Percentiles rank a stretch among this genome's conserved stretches.
phyloP scores from a whole-genome alignment of 768 basidiomycete genomes.

The Scleroderma citrinum region DNA sequence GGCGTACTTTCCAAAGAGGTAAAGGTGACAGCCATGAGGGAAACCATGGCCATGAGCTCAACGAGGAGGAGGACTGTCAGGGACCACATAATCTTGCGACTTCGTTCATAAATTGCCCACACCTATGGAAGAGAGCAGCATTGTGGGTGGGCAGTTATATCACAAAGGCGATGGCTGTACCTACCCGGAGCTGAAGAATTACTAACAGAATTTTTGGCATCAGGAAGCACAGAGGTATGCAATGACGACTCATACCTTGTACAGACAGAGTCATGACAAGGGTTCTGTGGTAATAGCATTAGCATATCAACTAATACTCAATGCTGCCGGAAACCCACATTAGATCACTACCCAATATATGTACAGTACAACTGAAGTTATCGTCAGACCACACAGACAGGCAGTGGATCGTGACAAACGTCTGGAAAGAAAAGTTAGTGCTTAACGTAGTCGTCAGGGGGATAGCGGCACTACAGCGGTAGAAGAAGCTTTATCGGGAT shows the following conservation, averaged over 20 bases:
- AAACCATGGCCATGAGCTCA: constrained; percentile 3
- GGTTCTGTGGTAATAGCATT: constrained; percentile 1
- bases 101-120: constrained; percentile 9
- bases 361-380: constrained; percentile 3
- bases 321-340: background rate
- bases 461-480: background rate
- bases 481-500: background rate
- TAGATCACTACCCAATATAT: constrained; percentile 4
- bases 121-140: constrained; percentile 1
- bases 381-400: background rate
- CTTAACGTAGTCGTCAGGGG: background rate
- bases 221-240: background rate
- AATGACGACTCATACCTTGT: constrained; percentile 1
- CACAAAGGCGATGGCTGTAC: background rate
- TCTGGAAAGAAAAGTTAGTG: background rate
- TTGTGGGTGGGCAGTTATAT: background rate
- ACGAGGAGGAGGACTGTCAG: background rate
- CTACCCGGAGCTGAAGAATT: constrained; percentile 5
- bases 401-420: background rate
- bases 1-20: constrained; percentile 5
- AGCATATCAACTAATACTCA: background rate
- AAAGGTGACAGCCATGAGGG: constrained; percentile 6
- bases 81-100: background rate
- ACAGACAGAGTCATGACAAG: constrained; percentile 10
- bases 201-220: background rate